These are phyloP conservation scores for Ramichloridium luteum DNA, from an alignment of 2,329 filamentous ascomycete genomes.

Conservation along the genomic window DNA sequence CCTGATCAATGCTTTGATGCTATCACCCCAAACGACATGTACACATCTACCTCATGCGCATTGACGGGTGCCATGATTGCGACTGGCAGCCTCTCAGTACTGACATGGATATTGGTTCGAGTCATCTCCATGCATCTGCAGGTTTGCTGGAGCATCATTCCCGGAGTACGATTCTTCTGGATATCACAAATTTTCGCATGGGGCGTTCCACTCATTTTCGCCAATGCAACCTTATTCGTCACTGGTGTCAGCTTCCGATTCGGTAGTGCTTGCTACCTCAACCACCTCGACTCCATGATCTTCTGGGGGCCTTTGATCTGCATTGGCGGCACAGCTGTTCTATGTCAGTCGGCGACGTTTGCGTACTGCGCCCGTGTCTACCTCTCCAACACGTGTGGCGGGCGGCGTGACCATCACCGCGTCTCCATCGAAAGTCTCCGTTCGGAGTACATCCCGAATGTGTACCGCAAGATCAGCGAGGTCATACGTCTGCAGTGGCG, in stretches of 20 bases:
- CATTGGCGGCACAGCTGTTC: conserved; percentile 22
- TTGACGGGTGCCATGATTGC: conserved; percentile 67
- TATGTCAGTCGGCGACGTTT: conserved; percentile 25
- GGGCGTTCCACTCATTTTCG: conserved; percentile 21
- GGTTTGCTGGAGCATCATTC: conserved; percentile 27
- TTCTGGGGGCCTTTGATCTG: conserved; percentile 30
- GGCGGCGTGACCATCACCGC: conserved; percentile 11
- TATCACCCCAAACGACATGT: conserved; percentile 80
- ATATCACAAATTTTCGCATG: conserved; percentile 23
- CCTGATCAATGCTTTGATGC: conserved; percentile 66
- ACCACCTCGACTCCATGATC: conserved; percentile 34
- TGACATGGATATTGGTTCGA: conserved; percentile 63
- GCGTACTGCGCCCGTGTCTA: conserved; percentile 27
- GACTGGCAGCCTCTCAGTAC: conserved; percentile 63
- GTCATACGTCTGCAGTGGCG: neutral
- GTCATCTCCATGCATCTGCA: conserved; percentile 29
- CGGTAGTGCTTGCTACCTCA: conserved; percentile 81
- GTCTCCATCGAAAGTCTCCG: neutral
- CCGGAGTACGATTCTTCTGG: conserved; percentile 21
- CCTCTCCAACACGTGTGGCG: conserved; percentile 11
- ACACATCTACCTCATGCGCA: conserved; percentile 59
- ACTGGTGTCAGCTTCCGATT: conserved; percentile 44
- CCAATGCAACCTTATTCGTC: conserved; percentile 32
- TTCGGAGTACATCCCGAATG: neutral
- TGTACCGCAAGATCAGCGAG: neutral